Conservation (phyloP, 176 grass and related monocot species). For the Echinochloa phyllopogon region DNA sequence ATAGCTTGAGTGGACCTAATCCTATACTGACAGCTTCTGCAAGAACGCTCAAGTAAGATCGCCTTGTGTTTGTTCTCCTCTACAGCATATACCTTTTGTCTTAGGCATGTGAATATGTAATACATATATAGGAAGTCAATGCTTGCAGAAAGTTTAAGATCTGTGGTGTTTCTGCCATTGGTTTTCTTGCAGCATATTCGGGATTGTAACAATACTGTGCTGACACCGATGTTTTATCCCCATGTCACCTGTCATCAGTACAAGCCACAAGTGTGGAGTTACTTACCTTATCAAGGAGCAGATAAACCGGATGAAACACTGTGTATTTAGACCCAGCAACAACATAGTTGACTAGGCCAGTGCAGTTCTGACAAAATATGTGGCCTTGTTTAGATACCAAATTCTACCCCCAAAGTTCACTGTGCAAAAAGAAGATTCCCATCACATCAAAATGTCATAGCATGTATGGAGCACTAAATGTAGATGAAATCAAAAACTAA, state of each 20-base stretch:
- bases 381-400: too few relatives aligned
- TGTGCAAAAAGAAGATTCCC: too few relatives aligned
- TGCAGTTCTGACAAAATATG: not conserved
- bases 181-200: constrained; percentile 67
- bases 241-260: constrained; percentile 39
- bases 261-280: constrained; percentile 50
- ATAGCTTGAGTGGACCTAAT: constrained; percentile 61
- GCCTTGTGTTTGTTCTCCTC: constrained; percentile 14
- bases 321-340: not conserved
- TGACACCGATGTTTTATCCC: constrained; percentile 49
- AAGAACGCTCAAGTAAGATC: constrained; percentile 76
- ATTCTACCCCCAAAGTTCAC: too few relatives aligned
- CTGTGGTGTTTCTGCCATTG: not conserved
- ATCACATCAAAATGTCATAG: too few relatives aligned
- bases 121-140: not conserved
- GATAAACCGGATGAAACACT: not conserved
- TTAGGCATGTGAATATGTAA: not conserved
- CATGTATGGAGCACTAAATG: too few relatives aligned
- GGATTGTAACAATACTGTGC: constrained; percentile 57
- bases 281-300: constrained; percentile 38
- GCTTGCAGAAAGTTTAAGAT: not conserved
- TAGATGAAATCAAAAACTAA: too few relatives aligned
- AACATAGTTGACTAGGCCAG: not conserved
- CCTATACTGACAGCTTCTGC: constrained; percentile 59
- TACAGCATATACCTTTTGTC: not conserved